A percentile compares a stretch with the other conserved stretches of the same genome.
These are phyloP conservation scores for Ceratocystis papillata DNA, from an alignment of 2,329 filamentous ascomycete species.

Conservation along the genomic window DNA sequence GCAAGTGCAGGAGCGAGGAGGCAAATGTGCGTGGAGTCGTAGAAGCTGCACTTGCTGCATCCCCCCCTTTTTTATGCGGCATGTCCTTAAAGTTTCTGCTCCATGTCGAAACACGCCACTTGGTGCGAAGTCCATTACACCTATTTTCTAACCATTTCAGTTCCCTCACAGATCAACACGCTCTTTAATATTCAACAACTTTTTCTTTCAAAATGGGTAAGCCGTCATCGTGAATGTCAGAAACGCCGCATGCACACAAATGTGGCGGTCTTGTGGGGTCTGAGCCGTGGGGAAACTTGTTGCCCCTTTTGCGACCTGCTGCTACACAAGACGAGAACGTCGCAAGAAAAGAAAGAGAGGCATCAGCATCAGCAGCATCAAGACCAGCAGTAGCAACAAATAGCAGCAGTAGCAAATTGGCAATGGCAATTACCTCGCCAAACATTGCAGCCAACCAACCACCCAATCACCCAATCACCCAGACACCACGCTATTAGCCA, in stretches of 20 bases:
- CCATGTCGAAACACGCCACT: neutral
- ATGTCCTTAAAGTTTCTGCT: neutral
- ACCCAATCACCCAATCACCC: neutral
- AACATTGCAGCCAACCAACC: neutral
- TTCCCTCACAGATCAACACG: neutral
- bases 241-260: neutral
- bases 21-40: conserved; percentile 11
- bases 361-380: conserved; percentile 3
- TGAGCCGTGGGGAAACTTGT: neutral
- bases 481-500: too few species aligned
- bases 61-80: conserved; percentile 20
- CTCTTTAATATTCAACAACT: conserved; percentile 9
- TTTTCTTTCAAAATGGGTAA: conserved; percentile 12
- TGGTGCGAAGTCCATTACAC: neutral
- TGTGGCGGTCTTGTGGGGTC: neutral
- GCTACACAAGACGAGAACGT: neutral
- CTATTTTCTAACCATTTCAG: neutral
- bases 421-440: conserved; percentile 13
- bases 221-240: neutral
- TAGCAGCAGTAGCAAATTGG: neutral
- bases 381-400: neutral
- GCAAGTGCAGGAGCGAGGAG: neutral
- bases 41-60: conserved; percentile 16
- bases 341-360: neutral
- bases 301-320: neutral